Evolutionary conservation across 495 filamentous ascomycete genomes (phyloP), one percentile per base, ranked within the genome.

Genomic region (Aspergillus egyptiacus): DNA sequence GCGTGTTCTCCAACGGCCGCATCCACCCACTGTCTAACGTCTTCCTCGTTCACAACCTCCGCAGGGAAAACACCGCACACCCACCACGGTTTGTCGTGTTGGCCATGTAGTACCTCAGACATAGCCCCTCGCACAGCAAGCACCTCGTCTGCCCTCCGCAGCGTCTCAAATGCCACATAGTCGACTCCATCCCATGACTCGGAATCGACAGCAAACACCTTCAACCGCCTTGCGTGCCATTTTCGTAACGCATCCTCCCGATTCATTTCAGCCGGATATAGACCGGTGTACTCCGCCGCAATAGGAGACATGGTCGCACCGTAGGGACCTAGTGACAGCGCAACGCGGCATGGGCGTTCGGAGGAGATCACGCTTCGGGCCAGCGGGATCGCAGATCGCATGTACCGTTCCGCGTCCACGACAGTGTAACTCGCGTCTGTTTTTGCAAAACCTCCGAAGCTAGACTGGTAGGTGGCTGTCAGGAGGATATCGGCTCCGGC

Each of bases 401-500:
- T 65, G 39, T 55, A 56, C 6, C 28, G 32, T 28, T 6, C 51
- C 19, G 46, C 48, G 38, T 51, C 48, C 8, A 35, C 14, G 6
- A 14, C 13, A 0, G 48, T 51, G 19, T 37, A 27, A 52, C 24
- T 5, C 39, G 15, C 9, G 59, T 60, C 27, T 66, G 74, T 71
- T 15, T 61, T 61, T 4, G 51, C 48, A 49, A 84, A 84, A 0
- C 77, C 82, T 11, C 77, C 69, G 6, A 65, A 51, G 0, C 73
- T 79, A 2, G 75, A 68, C 64, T 86, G 82, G 59, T 86, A 85
- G 5, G 83, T 86, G 3, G 81, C 81, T 17, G 77, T 84, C 15
- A 80, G 64, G 14, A 85, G 51, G 14, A 86, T 66, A 56, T 85
- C 78, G 9, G 74, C 75, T 24, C 79, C 79, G 19, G 75, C 71